Conservation (phyloP, 495 filamentous ascomycete species). For the Lophium mytilinum region DNA sequence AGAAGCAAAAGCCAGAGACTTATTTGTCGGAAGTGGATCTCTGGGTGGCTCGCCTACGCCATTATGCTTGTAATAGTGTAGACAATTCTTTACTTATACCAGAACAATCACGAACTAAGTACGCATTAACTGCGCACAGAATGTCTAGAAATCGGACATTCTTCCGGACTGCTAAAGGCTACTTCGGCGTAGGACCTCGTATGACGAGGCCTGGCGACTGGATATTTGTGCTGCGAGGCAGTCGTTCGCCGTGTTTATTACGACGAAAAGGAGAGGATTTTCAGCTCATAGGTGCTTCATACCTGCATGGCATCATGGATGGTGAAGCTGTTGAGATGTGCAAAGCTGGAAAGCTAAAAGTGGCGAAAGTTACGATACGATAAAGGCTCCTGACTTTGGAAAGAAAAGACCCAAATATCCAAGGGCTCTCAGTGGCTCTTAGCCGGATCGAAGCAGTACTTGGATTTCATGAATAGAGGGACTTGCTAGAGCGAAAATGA, state of each 20-base stretch:
- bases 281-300: neutral
- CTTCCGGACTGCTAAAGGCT: neutral
- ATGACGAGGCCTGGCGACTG: neutral
- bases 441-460: too few relatives aligned
- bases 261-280: neutral
- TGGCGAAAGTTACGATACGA: too few relatives aligned
- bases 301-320: constrained; percentile 1
- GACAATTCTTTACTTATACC: neutral
- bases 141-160: neutral
- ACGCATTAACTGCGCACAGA: neutral
- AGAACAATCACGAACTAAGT: neutral
- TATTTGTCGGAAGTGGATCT: neutral
- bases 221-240: neutral
- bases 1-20: too few relatives aligned
- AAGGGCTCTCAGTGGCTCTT: too few relatives aligned
- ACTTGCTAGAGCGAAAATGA: too few relatives aligned
- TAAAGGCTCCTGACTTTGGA: too few relatives aligned
- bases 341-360: neutral
- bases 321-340: neutral
- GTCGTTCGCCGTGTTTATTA: neutral
- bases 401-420: too few relatives aligned
- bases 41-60: neutral
- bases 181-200: neutral
- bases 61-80: neutral
- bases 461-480: too few relatives aligned